Base-by-base conservation (phyloP, 257 asterid species). In the Nicotiana noctiflora region DNA sequence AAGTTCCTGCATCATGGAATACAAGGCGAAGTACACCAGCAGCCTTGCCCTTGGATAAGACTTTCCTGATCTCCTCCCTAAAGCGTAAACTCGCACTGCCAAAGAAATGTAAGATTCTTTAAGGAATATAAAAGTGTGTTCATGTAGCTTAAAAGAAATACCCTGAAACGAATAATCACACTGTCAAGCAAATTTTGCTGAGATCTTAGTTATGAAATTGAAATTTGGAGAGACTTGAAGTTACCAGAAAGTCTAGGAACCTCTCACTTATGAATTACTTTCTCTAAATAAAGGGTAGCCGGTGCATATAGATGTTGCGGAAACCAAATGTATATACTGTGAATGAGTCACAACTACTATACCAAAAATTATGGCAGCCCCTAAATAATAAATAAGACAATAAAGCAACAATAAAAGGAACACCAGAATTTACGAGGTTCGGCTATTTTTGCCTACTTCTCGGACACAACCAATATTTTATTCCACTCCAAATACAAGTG, bases 1-100 rank as follows among this genome's bases (percentile, higher is more conserved):
- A 95, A 82, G 99, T 95, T 87, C 98, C 99, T n/a, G 99, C 98
- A 64, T 95, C 99, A n/a, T 93, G 98, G 83, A 95, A 95, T 63
- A 89, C 99, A 82, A 95, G 85, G 81, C 98, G 98, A 80, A 95
- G 97, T 68, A 92, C 87, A 76, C 98, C 97, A 59, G 98, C 92
- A 87, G 98, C 97, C 84, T 91, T 92, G 84, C 83, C 88, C 86
- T 88, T 91, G 83, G 97, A 86, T 81, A 93, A 79, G 56, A 90
- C 91, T 86, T 90, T 89, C 81, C 84, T 65, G 65, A 95, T 90
- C 86, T 91, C 99, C 81, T 91, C 96, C 84, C 79, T 89, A 53
- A 95, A 72, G 80, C 83, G 76, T 81, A 84, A 76, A 74, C 6
- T 74, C 76, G 82, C 92, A 81, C 95, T 92, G 87, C 80, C 82